A percentile compares a stretch with the other conserved stretches of the same genome.
Conservation (phyloP, 2,329 filamentous ascomycete genomes). For the Fusarium sp. region DNA sequence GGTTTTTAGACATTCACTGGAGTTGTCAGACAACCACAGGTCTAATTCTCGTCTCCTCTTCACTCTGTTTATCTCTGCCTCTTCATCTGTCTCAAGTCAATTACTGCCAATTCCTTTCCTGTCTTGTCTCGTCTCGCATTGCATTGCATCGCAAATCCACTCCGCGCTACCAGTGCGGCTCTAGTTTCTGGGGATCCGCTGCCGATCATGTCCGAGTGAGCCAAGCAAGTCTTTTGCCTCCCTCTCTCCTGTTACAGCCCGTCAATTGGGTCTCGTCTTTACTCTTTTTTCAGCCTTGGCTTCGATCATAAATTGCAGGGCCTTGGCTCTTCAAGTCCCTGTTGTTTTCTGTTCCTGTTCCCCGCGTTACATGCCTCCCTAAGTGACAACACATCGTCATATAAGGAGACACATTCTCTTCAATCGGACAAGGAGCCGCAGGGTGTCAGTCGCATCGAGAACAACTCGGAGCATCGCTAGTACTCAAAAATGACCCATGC, state of each 20-base stretch:
- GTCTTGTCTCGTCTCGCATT: conserved; percentile 9
- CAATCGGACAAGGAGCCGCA: conserved; percentile 31
- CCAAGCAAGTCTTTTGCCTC: conserved; percentile 37
- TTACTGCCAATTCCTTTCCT: conserved; percentile 17
- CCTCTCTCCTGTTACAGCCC: conserved; percentile 21
- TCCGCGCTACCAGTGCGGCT: conserved; percentile 27
- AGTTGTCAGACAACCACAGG: background rate
- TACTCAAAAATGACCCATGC: background rate
- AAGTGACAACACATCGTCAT: conserved; percentile 29
- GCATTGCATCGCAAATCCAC: background rate
- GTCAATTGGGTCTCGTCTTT: conserved; percentile 14
- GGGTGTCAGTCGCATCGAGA: conserved; percentile 8
- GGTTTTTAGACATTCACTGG: background rate
- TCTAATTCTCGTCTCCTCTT: background rate
- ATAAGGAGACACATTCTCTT: conserved; percentile 14
- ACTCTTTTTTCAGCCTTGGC: conserved; percentile 19
- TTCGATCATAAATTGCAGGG: conserved; percentile 22
- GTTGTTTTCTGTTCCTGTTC: conserved; percentile 2
- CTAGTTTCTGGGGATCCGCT: conserved; percentile 32
- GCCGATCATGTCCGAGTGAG: conserved; percentile 45
- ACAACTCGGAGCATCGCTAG: conserved; percentile 12
- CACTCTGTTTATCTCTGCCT: background rate
- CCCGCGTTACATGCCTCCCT: conserved; percentile 30
- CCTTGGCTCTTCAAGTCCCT: conserved; percentile 14
- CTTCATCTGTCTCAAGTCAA: conserved; percentile 13